These are phyloP conservation scores for Podila horticola DNA, from an alignment of 192 early-diverging fungal genomes.

Conservation along the genomic window DNA sequence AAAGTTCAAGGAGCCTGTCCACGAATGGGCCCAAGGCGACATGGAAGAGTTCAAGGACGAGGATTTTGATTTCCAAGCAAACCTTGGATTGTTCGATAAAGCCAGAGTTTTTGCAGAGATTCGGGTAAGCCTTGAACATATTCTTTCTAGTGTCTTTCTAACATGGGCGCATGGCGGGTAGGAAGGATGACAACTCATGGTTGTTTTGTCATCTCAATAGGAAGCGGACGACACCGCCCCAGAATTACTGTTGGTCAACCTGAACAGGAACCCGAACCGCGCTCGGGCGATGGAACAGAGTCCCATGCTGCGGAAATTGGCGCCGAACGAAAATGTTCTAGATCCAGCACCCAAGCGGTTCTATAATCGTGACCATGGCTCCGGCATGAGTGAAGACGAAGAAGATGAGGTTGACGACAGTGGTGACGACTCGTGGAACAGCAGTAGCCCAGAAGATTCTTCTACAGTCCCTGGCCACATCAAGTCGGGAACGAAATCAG, in stretches of 20 bases:
- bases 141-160: neutral
- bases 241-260: constrained; percentile 75
- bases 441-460: constrained; percentile 32
- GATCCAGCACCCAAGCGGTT: constrained; percentile 58
- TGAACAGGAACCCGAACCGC: constrained; percentile 68
- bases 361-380: constrained; percentile 17
- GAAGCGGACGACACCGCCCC: constrained; percentile 75
- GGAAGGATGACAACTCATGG: neutral
- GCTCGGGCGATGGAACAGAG: constrained; percentile 43
- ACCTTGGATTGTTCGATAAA: constrained; percentile 78
- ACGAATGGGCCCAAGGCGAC: constrained; percentile 70
- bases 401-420: constrained; percentile 11
- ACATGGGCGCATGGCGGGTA: neutral
- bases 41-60: constrained; percentile 67
- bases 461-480: neutral
- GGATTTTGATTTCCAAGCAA: constrained; percentile 75
- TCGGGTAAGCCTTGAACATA: constrained; percentile 31
- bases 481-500: neutral
- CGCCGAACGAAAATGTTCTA: constrained; percentile 74
- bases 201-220: constrained; percentile 42
- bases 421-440: constrained; percentile 47
- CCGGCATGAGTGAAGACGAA: constrained; percentile 37
- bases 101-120: constrained; percentile 76
- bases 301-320: constrained; percentile 57
- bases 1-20: constrained; percentile 31